Base-by-base conservation (phyloP, 768 basidiomycete genomes). In the Mycena capillaripes region DNA sequence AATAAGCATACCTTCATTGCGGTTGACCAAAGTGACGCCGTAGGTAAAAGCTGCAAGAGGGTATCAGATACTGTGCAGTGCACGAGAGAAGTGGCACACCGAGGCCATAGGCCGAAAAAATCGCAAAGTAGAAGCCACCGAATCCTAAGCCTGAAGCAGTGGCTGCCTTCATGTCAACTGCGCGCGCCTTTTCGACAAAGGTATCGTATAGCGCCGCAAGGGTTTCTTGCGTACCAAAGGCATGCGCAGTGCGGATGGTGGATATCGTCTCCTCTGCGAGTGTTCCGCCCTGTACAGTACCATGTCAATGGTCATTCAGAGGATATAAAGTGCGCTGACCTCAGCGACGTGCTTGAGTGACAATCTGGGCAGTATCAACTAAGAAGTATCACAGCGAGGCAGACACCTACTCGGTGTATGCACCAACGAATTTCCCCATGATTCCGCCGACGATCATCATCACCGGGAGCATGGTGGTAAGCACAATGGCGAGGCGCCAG, bases 241-340 rank as follows among this genome's bases (percentile, higher is more conserved):
- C 97, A 69, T 97, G 95, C 6, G 95, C 91, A 1, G 95, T 97
- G 27, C 97, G 92, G 69, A 98, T 86, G 44, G 94, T 93, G 0
- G 95, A 93, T 66, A 98, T 94, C 71, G 95, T 95, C 80, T 98
- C 97, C 81, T 98, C 97, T 0, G 96, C 97, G 19, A 97, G 80
- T 4, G 89, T 92, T 32, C 96, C 96, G 17, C 91, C 92, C 23
- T 91, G 88, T 1, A 55, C 7, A 10, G 17, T 19, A n/a, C n/a
- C n/a, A n/a, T n/a, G n/a, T n/a, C n/a, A n/a, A 23, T 2, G 12
- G 25, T 12, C 4, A 14, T n/a, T 2, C 17, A 42, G 3, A 36
- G 10, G 36, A 7, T 30, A 21, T 11, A 23, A 30, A 40, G 5
- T 4, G 3, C 21, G 34, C 46, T 16, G 5, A 62, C 68, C 60